Base-by-base conservation (phyloP, 2,329 filamentous ascomycete genomes). In the Fusarium metavorans region DNA sequence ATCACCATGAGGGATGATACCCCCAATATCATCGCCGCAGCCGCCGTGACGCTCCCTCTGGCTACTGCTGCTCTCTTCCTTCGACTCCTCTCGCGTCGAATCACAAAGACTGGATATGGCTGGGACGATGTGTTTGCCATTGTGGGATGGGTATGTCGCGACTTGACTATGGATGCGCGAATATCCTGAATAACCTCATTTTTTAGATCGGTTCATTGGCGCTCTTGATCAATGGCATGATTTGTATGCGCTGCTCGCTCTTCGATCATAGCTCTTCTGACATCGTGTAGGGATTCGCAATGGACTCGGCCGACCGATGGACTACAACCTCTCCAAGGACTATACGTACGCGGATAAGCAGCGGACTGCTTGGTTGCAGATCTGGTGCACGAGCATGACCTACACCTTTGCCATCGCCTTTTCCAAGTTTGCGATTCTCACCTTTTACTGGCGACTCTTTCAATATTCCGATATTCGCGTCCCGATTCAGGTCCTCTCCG, bases 381-480 rank as follows among this genome's bases (percentile, higher is more conserved):
- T 81, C 34, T 81, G 75, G 70, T 70, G 74, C 48, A 74, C 70
- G 41, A 80, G 80, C 56, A 68, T 80, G 18, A 75, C 77, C 41
- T 81, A 81, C 20, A 67, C 75, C 2, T 79, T 78, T 32, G 76
- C 78, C 10, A 75, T 82, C 10, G 77, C 74, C 14, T 79, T 79
- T 58, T 75, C 73, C 14, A 81, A 82, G 60, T 73, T 80, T 43
- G 78, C 80, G 16, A 71, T 81, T 9, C 72, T 82, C 10, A 72
- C 66, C 30, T 79, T 82, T 34, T 82, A 81, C 68, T 80, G 76
- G 75, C 76, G 80, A 2, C 59, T 82, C 20, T 82, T 82, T 66
- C 70, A 74, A n/a, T 74, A 76, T 20, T 75, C 80, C 13, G 73
- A 73, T 5, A 79, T 81, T 23, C 76, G 76, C 20, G 66, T 78